Conservation (phyloP, 164 flowering plant species). For the Litsea cubeba region DNA sequence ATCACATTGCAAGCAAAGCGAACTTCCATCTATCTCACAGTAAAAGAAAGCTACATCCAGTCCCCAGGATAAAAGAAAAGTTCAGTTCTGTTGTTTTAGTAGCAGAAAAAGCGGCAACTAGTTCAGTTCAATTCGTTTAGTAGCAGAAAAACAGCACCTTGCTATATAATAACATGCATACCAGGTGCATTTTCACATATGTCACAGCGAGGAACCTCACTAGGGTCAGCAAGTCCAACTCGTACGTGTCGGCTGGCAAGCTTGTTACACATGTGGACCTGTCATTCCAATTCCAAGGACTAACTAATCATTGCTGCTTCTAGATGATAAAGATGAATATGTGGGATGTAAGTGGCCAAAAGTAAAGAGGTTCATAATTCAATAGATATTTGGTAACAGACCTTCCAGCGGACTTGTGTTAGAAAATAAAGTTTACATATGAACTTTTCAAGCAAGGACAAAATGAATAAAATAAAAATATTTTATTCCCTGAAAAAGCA, state of each 20-base stretch:
- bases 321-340: constrained; percentile 21
- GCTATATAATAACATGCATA: constrained; percentile 4
- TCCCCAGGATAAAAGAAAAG: constrained; percentile 8
- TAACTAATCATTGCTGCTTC: neutral
- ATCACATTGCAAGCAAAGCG: constrained; percentile 71
- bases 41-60: constrained; percentile 53
- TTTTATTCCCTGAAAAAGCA: neutral
- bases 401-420: neutral
- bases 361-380: neutral
- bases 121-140: neutral
- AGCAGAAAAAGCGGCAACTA: neutral
- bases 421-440: no score
- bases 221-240: constrained; percentile 81
- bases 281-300: constrained; percentile 20
- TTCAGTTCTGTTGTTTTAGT: neutral
- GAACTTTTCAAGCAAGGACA: neutral
- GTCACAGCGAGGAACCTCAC: constrained; percentile 82
- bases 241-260: constrained; percentile 92
- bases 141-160: neutral
- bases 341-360: constrained; percentile 18
- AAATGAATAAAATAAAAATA: no score
- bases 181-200: constrained; percentile 89
- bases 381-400: neutral
- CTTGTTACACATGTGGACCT: constrained; percentile 98
- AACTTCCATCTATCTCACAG: constrained; percentile 55